Conservation (phyloP, 75 land plant genomes). For the Sequoia sempervirens region DNA sequence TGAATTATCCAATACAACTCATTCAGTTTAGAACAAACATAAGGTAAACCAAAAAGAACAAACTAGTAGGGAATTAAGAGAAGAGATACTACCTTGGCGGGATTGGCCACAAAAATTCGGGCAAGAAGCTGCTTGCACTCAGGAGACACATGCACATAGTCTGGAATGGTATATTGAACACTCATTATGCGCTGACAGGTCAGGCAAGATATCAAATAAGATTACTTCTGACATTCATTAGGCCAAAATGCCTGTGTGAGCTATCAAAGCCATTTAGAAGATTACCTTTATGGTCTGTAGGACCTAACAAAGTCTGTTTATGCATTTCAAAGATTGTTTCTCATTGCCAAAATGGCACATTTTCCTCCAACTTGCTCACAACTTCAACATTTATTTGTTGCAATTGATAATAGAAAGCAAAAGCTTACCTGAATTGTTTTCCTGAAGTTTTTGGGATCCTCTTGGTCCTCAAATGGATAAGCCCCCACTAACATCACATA, state of each 20-base stretch:
- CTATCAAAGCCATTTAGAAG: neutral
- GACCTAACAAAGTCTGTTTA: neutral
- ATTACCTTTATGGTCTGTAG: neutral
- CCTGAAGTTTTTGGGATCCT: constrained; percentile 47
- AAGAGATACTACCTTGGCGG: constrained; percentile 33
- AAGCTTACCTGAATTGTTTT: constrained; percentile 35
- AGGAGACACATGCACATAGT: constrained; percentile 48
- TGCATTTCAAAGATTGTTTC: too few relatives aligned
- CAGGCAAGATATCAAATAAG: neutral
- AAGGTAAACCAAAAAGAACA: neutral
- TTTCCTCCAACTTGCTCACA: neutral
- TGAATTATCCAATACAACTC: constrained; percentile 8
- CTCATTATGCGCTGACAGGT: constrained; percentile 51
- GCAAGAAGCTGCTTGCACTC: constrained; percentile 55
- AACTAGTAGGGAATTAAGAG: neutral
- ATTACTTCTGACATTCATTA: neutral
- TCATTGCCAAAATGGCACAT: neutral
- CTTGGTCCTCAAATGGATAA: constrained; percentile 55
- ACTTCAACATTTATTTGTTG: neutral
- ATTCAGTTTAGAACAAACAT: neutral
- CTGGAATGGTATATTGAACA: constrained; percentile 64
- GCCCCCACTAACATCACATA: constrained; percentile 50
- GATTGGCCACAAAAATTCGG: constrained; percentile 64
- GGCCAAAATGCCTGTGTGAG: neutral
- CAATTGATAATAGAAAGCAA: neutral